Conservation (phyloP, 768 basidiomycete genomes). For the Cantharellus cinnabarinus region DNA sequence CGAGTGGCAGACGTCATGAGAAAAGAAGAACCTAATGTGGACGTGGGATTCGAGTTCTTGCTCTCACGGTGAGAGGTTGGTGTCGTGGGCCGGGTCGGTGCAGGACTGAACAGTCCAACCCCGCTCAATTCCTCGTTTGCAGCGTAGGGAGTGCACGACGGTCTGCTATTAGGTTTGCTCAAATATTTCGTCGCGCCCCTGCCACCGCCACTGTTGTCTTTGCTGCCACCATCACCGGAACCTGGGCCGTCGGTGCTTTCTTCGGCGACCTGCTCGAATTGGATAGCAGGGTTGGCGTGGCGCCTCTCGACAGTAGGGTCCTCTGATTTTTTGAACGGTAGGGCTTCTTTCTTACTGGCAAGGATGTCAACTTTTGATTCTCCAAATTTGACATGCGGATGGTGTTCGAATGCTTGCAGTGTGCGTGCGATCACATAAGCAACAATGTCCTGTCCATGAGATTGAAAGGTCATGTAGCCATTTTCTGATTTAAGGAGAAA, state of each 20-base stretch:
- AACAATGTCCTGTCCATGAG: slow-evolving; percentile 38
- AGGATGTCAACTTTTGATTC: neutral
- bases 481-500: too few relatives aligned
- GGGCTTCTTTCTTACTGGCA: neutral
- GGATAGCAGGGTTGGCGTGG: neutral
- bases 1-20: too few relatives aligned
- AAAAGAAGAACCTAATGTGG: too few relatives aligned
- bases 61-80: too few relatives aligned
- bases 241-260: neutral
- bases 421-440: slow-evolving; percentile 72
- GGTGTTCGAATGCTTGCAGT: slow-evolving; percentile 19
- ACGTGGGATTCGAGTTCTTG: too few relatives aligned
- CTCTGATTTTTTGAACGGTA: neutral
- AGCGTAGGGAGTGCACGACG: neutral
- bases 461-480: neutral
- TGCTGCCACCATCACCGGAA: neutral
- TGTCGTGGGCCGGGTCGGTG: neutral
- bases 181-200: neutral
- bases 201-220: neutral
- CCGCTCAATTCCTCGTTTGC: neutral
- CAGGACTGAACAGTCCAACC: neutral
- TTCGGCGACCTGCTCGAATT: neutral
- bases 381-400: neutral
- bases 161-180: neutral
- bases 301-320: neutral